These are phyloP conservation scores for Exophiala aquamarina DNA, from an alignment of 2,329 filamentous ascomycete genomes.

Conservation along the genomic window DNA sequence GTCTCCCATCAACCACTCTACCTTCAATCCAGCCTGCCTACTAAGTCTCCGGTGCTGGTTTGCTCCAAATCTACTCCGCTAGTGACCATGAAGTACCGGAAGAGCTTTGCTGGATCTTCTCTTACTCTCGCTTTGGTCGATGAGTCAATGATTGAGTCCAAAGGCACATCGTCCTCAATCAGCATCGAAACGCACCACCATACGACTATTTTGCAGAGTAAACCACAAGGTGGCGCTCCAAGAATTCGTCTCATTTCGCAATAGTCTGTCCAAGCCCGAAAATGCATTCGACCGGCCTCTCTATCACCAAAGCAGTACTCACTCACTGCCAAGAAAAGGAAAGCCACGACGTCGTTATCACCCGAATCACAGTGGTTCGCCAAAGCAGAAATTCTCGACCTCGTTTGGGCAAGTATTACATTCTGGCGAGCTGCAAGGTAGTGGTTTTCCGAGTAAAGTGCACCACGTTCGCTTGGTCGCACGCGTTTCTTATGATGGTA, in stretches of 20 bases:
- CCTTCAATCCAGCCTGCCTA: too few species aligned
- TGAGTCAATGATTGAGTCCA: slow-evolving; percentile 15
- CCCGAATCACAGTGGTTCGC: slow-evolving; percentile 13
- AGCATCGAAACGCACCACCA: slow-evolving; percentile 24
- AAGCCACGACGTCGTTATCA: slow-evolving; percentile 21
- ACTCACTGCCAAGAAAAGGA: slow-evolving; percentile 19
- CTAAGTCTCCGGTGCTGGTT: too few species aligned
- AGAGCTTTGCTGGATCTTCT: slow-evolving; percentile 17
- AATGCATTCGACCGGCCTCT: slow-evolving; percentile 21
- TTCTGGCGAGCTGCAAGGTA: slow-evolving; percentile 20
- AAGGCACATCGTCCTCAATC: slow-evolving; percentile 14
- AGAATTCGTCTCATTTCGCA: slow-evolving; percentile 20
- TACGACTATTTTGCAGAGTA: slow-evolving; percentile 21
- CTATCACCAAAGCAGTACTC: slow-evolving; percentile 19
- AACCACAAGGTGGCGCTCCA: slow-evolving; percentile 10
- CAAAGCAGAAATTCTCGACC: slow-evolving; percentile 19
- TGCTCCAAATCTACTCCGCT: too few species aligned
- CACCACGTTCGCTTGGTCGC: neutral
- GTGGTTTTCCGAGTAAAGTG: slow-evolving; percentile 15
- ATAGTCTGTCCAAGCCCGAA: slow-evolving; percentile 21
- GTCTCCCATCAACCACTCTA: too few species aligned
- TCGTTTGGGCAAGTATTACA: slow-evolving; percentile 16
- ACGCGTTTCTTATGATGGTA: slow-evolving; percentile 11
- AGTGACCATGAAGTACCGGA: slow-evolving; percentile 17
- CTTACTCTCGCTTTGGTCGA: slow-evolving; percentile 12